phyloP scores from a whole-genome alignment of 2,329 filamentous ascomycete genomes.

The Aureobasidium sp. region DNA sequence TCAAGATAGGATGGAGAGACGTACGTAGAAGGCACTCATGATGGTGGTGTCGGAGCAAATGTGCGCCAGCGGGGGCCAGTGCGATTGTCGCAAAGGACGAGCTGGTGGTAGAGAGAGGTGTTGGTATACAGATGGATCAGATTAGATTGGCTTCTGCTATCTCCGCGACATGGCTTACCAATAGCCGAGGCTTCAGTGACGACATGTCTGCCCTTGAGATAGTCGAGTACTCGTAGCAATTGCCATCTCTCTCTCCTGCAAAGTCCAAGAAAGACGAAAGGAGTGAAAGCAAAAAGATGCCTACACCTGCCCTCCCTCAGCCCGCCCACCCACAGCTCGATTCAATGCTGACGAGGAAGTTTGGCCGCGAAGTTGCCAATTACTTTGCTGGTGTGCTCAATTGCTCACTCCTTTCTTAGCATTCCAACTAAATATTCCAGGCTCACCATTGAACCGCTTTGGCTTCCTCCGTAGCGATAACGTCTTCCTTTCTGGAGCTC shows the following conservation, averaged over 20 bases:
- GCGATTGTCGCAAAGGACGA: not conserved
- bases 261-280: not conserved
- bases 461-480: constrained; percentile 68
- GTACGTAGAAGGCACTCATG: constrained; percentile 16
- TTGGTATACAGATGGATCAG: constrained; percentile 5
- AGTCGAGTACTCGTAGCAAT: no score
- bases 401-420: not conserved
- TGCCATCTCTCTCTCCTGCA: not conserved
- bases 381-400: constrained; percentile 57
- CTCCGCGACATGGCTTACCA: constrained; percentile 7
- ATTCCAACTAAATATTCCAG: constrained; percentile 29
- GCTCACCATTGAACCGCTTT: constrained; percentile 68
- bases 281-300: constrained; percentile 17
- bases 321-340: constrained; percentile 52
- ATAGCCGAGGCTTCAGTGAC: constrained; percentile 11
- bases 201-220: not conserved
- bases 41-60: not conserved
- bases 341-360: constrained; percentile 66
- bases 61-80: not conserved
- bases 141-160: not conserved
- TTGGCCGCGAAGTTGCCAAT: constrained; percentile 72
- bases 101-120: not conserved
- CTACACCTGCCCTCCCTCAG: constrained; percentile 44
- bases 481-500: constrained; percentile 60
- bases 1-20: not conserved